phyloP scores from a whole-genome alignment of 2,329 filamentous ascomycete species.

The Epichloe elymi region DNA sequence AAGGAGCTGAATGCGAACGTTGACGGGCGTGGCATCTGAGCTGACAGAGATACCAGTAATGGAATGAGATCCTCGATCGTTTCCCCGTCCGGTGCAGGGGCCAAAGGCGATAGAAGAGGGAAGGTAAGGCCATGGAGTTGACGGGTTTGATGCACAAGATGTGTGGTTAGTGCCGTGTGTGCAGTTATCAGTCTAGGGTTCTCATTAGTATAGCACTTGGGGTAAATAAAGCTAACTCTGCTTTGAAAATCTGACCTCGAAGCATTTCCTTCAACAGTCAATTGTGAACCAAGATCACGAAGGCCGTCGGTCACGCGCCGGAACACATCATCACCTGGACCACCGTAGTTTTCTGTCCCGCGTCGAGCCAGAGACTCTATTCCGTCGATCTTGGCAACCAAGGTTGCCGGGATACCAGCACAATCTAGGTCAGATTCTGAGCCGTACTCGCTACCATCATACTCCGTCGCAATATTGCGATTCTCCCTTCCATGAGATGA shows the following conservation, averaged over 20 bases:
- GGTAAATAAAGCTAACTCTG: background rate
- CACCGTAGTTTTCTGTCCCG: conserved; percentile 53
- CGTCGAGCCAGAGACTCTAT: conserved; percentile 57
- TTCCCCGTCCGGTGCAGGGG: conserved; percentile 47
- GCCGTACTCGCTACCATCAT: conserved; percentile 64
- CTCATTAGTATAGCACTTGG: background rate
- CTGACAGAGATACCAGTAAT: conserved; percentile 49
- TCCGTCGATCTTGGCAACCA: conserved; percentile 58
- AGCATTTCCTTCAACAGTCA: conserved; percentile 57
- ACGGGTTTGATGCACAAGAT: conserved; percentile 63
- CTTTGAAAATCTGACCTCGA: conserved; percentile 41
- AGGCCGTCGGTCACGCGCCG: conserved; percentile 55
- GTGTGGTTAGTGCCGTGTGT: conserved; percentile 60
- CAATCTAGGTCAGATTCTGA: conserved; percentile 58
- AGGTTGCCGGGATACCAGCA: conserved; percentile 50
- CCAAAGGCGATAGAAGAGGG: conserved; percentile 54
- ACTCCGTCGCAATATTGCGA: conserved; percentile 41
- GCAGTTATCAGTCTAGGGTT: conserved; percentile 56
- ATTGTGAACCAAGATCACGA: conserved; percentile 59
- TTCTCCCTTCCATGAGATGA: conserved; percentile 32
- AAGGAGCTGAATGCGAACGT: conserved; percentile 53
- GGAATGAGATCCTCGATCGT: conserved; percentile 58
- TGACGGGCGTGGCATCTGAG: conserved; percentile 52
- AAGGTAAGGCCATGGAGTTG: conserved; percentile 62
- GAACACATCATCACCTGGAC: conserved; percentile 52